These are phyloP conservation scores for Sphagnum tenellum DNA, from an alignment of 225 moss, liverwort and hornwort species.

Conservation along the genomic window DNA sequence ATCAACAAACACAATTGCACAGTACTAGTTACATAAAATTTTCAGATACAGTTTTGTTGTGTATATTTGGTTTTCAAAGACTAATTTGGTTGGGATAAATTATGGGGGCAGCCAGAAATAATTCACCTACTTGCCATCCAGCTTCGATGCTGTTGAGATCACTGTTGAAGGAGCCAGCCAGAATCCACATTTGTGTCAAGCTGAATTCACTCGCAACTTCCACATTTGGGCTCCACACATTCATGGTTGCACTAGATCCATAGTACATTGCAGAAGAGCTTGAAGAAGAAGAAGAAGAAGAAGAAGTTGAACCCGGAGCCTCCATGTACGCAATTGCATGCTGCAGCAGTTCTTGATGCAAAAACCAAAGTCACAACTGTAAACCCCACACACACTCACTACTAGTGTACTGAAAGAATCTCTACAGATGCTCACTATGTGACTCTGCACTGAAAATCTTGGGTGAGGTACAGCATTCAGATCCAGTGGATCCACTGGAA, in stretches of 20 bases:
- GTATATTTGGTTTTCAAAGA: no score
- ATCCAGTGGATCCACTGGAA: background rate
- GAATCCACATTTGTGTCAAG: constrained; percentile 41
- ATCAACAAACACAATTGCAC: no score
- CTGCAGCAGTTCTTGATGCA: constrained; percentile 5
- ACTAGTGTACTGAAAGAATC: background rate
- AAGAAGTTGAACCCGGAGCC: constrained; percentile 2
- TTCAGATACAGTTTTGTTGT: no score
- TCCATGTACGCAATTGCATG: constrained; percentile 43
- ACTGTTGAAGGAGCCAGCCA: constrained; percentile 38
- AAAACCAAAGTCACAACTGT: no score
- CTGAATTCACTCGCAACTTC: constrained; percentile 39
- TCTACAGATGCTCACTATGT: background rate
- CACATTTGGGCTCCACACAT: constrained; percentile 41
- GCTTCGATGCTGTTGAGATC: constrained; percentile 55
- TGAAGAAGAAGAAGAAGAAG: no score
- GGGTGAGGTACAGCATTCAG: background rate
- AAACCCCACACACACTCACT: background rate
- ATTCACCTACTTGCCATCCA: constrained; percentile 38
- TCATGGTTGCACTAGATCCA: constrained; percentile 36
- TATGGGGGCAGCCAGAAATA: background rate
- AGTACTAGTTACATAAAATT: no score
- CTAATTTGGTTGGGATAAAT: no score
- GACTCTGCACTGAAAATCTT: no score
- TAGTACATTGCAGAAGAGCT: constrained; percentile 6